Percentiles rank a stretch among this genome's conserved stretches.
These are phyloP conservation scores for Aphanomyces stellatus DNA, from an alignment of 352 stramenopile genomes.

Conservation along the genomic window DNA sequence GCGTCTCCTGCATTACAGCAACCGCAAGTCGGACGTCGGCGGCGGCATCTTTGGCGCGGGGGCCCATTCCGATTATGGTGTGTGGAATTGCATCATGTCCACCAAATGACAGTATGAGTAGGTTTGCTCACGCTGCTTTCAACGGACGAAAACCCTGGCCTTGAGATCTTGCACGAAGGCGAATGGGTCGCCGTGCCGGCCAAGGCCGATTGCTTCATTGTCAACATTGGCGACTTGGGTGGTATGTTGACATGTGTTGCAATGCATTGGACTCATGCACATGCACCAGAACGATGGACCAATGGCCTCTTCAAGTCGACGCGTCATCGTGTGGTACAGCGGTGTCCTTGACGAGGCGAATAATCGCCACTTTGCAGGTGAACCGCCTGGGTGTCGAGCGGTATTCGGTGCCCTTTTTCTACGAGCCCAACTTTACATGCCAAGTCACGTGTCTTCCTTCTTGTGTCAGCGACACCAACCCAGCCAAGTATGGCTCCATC, in stretches of 20 bases:
- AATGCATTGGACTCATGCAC: not conserved
- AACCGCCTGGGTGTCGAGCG: conserved; percentile 48
- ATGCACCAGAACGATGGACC: conserved; percentile 20
- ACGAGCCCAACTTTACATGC: conserved; percentile 65
- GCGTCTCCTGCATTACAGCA: conserved; percentile 64
- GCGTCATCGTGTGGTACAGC: conserved; percentile 51
- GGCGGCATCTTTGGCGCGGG: conserved; percentile 62
- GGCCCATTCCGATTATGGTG: conserved; percentile 65
- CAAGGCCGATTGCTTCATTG: conserved; percentile 26
- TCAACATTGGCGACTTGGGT: conserved; percentile 21
- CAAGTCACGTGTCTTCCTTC: conserved; percentile 50
- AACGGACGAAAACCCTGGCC: conserved; percentile 42
- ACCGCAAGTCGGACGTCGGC: conserved; percentile 48
- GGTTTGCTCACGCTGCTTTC: conserved; percentile 52
- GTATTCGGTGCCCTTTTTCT: conserved; percentile 77
- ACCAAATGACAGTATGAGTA: not conserved
- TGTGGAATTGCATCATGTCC: not conserved
- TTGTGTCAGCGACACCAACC: conserved; percentile 37
- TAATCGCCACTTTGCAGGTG: conserved; percentile 22
- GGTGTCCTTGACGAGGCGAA: conserved; percentile 36
- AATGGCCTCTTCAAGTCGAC: conserved; percentile 24
- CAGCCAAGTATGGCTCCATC: conserved; percentile 47
- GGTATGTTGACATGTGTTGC: not conserved
- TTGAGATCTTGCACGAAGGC: conserved; percentile 48
- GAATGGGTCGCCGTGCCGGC: conserved; percentile 57